These are phyloP conservation scores for Xylariaceae sp. DNA, from an alignment of 2,329 filamentous ascomycete genomes.

Conservation along the genomic window DNA sequence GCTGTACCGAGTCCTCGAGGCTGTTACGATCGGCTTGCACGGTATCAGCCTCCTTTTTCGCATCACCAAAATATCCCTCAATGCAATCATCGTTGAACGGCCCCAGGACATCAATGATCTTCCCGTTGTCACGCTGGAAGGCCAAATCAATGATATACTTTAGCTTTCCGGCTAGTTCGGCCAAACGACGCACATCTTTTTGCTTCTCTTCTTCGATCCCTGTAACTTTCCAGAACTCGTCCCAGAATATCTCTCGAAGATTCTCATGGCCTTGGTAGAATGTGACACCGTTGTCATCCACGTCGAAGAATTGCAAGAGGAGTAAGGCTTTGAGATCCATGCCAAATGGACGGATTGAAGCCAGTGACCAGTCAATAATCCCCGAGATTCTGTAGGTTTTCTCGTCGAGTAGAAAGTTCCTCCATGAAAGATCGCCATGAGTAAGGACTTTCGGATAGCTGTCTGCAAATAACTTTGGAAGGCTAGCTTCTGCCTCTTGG, in stretches of 20 bases:
- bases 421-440: conserved; percentile 28
- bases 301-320: conserved; percentile 26
- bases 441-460: conserved; percentile 29
- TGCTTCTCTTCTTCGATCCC: conserved; percentile 17
- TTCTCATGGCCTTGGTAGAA: conserved; percentile 23
- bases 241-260: conserved; percentile 24
- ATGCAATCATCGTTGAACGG: neutral
- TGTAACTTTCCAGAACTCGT: conserved; percentile 26
- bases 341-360: conserved; percentile 20
- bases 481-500: conserved; percentile 1
- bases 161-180: neutral
- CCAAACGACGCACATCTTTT: neutral
- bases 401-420: conserved; percentile 29
- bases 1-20: neutral
- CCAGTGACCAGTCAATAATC: conserved; percentile 30
- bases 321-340: conserved; percentile 19
- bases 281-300: conserved; percentile 22
- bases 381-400: conserved; percentile 23
- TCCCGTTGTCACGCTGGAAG: neutral
- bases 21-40: neutral
- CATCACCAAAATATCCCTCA: neutral
- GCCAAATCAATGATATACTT: neutral
- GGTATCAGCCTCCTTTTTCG: neutral
- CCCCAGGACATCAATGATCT: neutral
- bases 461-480: conserved; percentile 24